Conservation (phyloP, 768 basidiomycete species). For the Nidularia pulvinata region DNA sequence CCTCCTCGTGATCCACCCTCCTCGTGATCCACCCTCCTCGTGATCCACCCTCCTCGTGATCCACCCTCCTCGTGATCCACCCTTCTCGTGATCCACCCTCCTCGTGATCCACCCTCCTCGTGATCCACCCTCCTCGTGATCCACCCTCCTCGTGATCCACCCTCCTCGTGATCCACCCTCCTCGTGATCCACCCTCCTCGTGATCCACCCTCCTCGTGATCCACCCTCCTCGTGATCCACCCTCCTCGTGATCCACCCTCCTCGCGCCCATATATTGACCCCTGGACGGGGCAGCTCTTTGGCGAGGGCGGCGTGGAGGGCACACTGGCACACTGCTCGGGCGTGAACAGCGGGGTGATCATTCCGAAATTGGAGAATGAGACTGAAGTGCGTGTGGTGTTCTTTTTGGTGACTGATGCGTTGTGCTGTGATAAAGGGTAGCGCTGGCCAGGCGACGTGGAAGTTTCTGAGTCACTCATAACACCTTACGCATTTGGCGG, state of each 20-base stretch:
- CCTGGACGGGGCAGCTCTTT: slow-evolving; percentile 70
- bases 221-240: slow-evolving; percentile 33
- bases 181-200: not conserved
- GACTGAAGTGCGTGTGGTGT: slow-evolving; percentile 74
- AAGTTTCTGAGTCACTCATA: slow-evolving; percentile 60
- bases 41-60: too few relatives aligned
- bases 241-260: slow-evolving; percentile 58
- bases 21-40: too few relatives aligned
- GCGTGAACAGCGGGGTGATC: slow-evolving; percentile 66
- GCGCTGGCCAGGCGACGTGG: slow-evolving; percentile 90
- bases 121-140: too few relatives aligned
- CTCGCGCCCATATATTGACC: slow-evolving; percentile 66
- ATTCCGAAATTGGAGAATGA: slow-evolving; percentile 90
- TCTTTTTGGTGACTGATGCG: not conserved
- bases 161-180: too few relatives aligned
- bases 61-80: too few relatives aligned
- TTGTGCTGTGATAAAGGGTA: slow-evolving; percentile 70
- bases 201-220: not conserved
- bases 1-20: too few relatives aligned
- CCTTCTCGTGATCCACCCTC: too few relatives aligned
- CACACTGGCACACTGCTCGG: slow-evolving; percentile 21
- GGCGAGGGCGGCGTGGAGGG: slow-evolving; percentile 67
- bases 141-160: too few relatives aligned
- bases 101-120: too few relatives aligned
- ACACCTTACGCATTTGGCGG: not conserved